These are phyloP conservation scores for Trametes villosa DNA, from an alignment of 768 basidiomycete species.

Conservation along the genomic window DNA sequence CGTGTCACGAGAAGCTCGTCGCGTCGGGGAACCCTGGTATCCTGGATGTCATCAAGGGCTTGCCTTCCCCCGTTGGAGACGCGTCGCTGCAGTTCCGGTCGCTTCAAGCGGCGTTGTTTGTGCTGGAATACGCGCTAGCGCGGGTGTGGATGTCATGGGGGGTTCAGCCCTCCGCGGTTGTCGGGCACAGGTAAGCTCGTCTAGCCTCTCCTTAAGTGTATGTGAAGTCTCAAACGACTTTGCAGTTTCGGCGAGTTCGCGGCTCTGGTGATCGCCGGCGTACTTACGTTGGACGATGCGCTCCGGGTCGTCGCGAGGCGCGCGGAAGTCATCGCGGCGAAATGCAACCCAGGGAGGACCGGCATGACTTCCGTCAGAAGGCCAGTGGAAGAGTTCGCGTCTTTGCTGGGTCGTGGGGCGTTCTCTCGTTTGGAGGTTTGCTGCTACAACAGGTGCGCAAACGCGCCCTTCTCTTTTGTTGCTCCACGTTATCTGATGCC, in stretches of 20 bases:
- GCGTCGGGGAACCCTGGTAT: conserved; percentile 56
- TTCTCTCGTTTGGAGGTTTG: conserved; percentile 42
- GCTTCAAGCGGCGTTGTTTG: conserved; percentile 49
- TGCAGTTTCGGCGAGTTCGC: conserved; percentile 78
- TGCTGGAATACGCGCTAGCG: conserved; percentile 65
- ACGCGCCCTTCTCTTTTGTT: background rate
- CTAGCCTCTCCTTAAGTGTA: background rate
- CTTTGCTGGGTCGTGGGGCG: conserved; percentile 34
- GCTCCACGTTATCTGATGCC: no score
- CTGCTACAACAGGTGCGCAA: conserved; percentile 60
- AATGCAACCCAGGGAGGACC: conserved; percentile 48
- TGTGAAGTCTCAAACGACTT: no score
- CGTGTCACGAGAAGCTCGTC: conserved; percentile 57
- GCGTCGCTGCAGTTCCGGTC: conserved; percentile 43
- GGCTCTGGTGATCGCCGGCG: conserved; percentile 65
- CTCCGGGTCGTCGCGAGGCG: conserved; percentile 61
- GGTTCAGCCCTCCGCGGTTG: conserved; percentile 57
- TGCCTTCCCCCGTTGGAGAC: conserved; percentile 34
- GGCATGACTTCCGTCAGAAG: conserved; percentile 67
- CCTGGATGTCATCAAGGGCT: conserved; percentile 36
- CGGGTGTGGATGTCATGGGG: conserved; percentile 75
- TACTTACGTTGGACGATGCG: conserved; percentile 59
- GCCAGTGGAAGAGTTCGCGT: conserved; percentile 36
- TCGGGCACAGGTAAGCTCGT: conserved; percentile 69
- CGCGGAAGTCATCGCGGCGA: conserved; percentile 57